Percentiles rank a stretch among this genome's conserved stretches.
Conservation (phyloP, 2,329 filamentous ascomycete species). For the Furcasterigmium sp. region DNA sequence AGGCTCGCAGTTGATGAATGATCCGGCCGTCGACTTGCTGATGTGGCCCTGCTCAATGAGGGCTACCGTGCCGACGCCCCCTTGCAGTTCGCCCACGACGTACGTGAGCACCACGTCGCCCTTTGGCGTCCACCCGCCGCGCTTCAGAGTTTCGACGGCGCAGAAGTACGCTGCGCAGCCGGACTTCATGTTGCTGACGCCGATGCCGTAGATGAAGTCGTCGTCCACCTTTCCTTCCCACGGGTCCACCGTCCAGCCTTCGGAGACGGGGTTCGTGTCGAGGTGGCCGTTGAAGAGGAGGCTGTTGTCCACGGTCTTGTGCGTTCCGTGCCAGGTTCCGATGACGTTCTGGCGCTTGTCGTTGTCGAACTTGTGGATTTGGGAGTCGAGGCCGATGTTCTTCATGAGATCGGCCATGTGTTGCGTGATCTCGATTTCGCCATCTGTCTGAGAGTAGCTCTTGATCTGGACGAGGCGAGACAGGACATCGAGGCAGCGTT, state of each 20-base stretch:
- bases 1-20: constrained; percentile 21
- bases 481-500: constrained; percentile 15
- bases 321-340: constrained; percentile 14
- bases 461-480: constrained; percentile 19
- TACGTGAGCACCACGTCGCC: constrained; percentile 17
- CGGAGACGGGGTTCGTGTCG: constrained; percentile 21
- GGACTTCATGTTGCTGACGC: constrained; percentile 22
- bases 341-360: constrained; percentile 17
- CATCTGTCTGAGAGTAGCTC: constrained; percentile 21
- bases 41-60: constrained; percentile 16
- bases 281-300: constrained; percentile 22
- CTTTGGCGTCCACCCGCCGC: constrained; percentile 14
- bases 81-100: constrained; percentile 21
- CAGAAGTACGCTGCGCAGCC: constrained; percentile 21
- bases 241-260: constrained; percentile 21
- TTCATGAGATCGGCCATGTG: constrained; percentile 16
- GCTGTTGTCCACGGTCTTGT: constrained; percentile 4
- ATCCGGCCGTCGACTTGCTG: constrained; percentile 9
- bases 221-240: constrained; percentile 21
- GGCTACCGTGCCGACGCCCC: constrained; percentile 18
- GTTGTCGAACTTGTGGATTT: constrained; percentile 15
- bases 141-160: constrained; percentile 16
- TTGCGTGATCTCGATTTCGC: constrained; percentile 15
- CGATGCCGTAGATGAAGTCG: constrained; percentile 21
- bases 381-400: constrained; percentile 16